A percentile compares a stretch with the other conserved stretches of the same genome.
These are phyloP conservation scores for Coniella vitis DNA, from an alignment of 2,329 filamentous ascomycete genomes.

Conservation along the genomic window DNA sequence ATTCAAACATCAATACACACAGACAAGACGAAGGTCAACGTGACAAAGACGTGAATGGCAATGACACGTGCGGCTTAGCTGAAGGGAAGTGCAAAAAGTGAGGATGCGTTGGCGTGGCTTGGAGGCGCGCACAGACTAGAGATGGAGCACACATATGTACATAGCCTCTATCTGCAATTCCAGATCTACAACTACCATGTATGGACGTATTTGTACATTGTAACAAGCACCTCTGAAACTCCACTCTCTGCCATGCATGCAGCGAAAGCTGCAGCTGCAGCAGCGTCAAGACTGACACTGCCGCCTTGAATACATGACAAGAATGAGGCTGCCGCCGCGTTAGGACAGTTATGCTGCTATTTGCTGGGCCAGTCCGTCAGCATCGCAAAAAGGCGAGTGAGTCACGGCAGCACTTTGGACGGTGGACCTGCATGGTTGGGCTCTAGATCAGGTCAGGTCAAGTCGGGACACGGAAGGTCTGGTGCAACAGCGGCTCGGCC, in stretches of 20 bases:
- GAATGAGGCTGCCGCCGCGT: background rate
- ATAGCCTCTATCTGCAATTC: no score
- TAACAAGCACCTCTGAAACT: no score
- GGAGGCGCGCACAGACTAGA: background rate
- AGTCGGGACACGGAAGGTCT: no score
- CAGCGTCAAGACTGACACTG: background rate
- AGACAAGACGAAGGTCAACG: slow-evolving; percentile 30
- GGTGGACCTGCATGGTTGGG: background rate
- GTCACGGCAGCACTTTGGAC: background rate
- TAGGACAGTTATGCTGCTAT: no score
- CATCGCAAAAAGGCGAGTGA: background rate
- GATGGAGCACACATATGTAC: no score
- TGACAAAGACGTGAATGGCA: slow-evolving; percentile 13
- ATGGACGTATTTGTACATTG: no score
- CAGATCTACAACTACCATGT: no score
- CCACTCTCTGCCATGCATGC: no score
- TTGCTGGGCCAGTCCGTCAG: background rate
- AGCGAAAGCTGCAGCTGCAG: no score
- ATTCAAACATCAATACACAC: background rate
- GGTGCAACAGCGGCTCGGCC: no score
- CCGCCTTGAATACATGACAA: background rate
- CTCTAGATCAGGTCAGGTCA: background rate
- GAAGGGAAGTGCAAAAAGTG: no score
- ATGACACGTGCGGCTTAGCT: background rate
- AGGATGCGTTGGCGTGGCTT: background rate